A percentile compares a stretch with the other conserved stretches of the same genome.
These are phyloP conservation scores for Acanthochlamys bracteata DNA, from an alignment of 106 monocot genomes.

Conservation along the genomic window DNA sequence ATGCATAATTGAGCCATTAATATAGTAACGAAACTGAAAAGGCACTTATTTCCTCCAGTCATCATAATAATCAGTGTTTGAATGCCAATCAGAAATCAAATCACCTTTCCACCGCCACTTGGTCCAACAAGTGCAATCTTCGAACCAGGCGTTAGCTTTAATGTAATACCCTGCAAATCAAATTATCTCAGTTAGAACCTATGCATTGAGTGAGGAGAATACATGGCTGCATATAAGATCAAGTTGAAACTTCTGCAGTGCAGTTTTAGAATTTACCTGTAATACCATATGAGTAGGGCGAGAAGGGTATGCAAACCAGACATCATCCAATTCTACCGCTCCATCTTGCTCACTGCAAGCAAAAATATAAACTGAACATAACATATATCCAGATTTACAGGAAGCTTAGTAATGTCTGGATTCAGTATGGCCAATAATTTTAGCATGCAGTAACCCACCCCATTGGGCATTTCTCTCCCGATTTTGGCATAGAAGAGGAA, in stretches of 20 bases:
- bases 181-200: neutral
- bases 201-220: no score
- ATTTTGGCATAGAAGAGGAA: constrained; percentile 61
- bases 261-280: constrained; percentile 40
- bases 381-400: neutral
- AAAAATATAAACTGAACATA: neutral
- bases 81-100: neutral
- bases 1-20: neutral
- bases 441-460: constrained; percentile 26
- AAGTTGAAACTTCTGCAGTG: neutral
- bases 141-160: constrained; percentile 81
- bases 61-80: neutral
- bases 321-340: constrained; percentile 83
- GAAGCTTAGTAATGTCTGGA: neutral
- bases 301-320: constrained; percentile 99
- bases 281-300: constrained; percentile 91
- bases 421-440: neutral
- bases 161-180: constrained; percentile 74
- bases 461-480: constrained; percentile 64
- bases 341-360: constrained; percentile 48
- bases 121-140: constrained; percentile 56
- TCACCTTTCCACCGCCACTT: constrained; percentile 88
- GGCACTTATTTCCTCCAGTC: neutral
- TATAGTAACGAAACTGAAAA: neutral
- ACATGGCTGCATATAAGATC: no score